These are phyloP conservation scores for Pterocarpus macrocarpus DNA, from an alignment of 306 rosid species.

Conservation along the genomic window DNA sequence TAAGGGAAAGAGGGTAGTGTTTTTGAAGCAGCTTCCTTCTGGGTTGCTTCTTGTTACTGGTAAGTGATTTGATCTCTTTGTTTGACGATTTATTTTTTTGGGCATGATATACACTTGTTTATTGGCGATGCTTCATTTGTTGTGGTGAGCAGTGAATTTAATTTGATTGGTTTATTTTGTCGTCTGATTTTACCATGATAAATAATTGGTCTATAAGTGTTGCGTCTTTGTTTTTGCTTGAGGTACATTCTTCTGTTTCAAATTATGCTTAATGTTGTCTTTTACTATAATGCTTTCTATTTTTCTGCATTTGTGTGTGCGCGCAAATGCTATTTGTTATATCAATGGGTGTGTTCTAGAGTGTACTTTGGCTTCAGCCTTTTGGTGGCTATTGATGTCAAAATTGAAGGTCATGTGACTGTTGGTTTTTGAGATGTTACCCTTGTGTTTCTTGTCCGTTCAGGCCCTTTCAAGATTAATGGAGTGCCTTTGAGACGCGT, in stretches of 20 bases:
- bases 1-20: slow-evolving; percentile 79
- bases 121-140: not conserved
- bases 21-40: slow-evolving; percentile 77
- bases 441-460: not conserved
- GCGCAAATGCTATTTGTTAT: slow-evolving; percentile 1
- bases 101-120: not conserved
- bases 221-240: not conserved
- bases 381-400: not conserved
- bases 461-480: slow-evolving; percentile 75
- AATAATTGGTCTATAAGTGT: not conserved
- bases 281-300: not conserved
- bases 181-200: not conserved
- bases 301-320: not conserved
- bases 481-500: slow-evolving; percentile 85
- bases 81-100: not conserved
- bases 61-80: slow-evolving; percentile 17
- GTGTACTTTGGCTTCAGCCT: slow-evolving; percentile 1
- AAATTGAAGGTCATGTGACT: not conserved
- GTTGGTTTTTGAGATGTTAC: not conserved
- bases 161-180: not conserved
- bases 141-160: not conserved
- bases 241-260: not conserved
- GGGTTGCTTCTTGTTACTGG: slow-evolving; percentile 82
- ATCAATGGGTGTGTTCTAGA: not conserved
- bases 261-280: not conserved